phyloP scores from a whole-genome alignment of 495 filamentous ascomycete genomes.

The Penicillium simplicissimum region DNA sequence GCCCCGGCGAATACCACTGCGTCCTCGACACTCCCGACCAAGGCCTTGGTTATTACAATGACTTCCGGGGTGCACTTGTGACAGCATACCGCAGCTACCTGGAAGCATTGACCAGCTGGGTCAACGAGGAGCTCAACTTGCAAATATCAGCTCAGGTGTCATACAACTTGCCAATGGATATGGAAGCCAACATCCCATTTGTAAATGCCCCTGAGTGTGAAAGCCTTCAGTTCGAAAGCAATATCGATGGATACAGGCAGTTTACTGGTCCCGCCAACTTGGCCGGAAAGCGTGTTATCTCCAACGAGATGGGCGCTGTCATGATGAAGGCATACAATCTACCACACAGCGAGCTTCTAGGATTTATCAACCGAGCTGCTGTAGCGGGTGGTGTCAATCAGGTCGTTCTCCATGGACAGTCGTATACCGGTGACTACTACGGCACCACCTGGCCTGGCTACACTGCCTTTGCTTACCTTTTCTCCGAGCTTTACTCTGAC shows the following conservation, averaged over 20 bases:
- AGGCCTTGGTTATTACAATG: slow-evolving; percentile 30
- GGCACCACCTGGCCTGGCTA: slow-evolving; percentile 52
- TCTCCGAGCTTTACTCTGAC: slow-evolving; percentile 44
- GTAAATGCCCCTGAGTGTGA: slow-evolving; percentile 52
- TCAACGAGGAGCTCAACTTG: slow-evolving; percentile 29
- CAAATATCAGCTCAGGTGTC: slow-evolving; percentile 47
- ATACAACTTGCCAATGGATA: slow-evolving; percentile 52
- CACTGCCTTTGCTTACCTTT: slow-evolving; percentile 45
- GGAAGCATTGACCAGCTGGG: slow-evolving; percentile 33
- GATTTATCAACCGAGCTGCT: slow-evolving; percentile 32
- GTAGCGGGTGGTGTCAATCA: slow-evolving; percentile 46
- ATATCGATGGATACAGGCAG: slow-evolving; percentile 48
- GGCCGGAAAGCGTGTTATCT: slow-evolving; percentile 39
- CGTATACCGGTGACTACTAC: slow-evolving; percentile 41
- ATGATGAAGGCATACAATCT: slow-evolving; percentile 31
- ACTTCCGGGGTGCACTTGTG: slow-evolving; percentile 35
- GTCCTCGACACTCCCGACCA: slow-evolving; percentile 26
- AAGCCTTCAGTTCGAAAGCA: slow-evolving; percentile 22
- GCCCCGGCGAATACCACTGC: slow-evolving; percentile 25
- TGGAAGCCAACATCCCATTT: slow-evolving; percentile 40
- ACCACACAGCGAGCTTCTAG: slow-evolving; percentile 28
- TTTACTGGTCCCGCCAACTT: slow-evolving; percentile 47
- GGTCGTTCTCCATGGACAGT: slow-evolving; percentile 48
- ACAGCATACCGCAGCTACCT: slow-evolving; percentile 41
- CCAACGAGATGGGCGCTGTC: slow-evolving; percentile 42